phyloP scores from a whole-genome alignment of 2,329 filamentous ascomycete species.

The Lanzia echinophila region DNA sequence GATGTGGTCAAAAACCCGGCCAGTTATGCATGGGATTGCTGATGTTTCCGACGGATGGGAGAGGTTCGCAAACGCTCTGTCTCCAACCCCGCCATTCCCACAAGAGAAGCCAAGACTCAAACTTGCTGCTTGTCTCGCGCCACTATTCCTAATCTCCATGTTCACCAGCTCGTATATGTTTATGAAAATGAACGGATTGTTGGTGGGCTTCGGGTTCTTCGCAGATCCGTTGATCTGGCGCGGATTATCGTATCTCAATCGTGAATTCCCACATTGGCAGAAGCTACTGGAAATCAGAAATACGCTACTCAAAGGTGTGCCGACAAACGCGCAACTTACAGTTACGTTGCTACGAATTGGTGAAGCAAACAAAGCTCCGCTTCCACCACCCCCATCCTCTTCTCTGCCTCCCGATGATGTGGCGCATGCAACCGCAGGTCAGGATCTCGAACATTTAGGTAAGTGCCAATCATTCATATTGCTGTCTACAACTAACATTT shows the following conservation, averaged over 20 bases:
- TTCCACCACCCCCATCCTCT: constrained; percentile 57
- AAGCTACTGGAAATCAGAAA: constrained; percentile 68
- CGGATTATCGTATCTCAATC: constrained; percentile 53
- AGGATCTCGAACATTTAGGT: constrained; percentile 46
- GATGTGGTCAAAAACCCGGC: constrained; percentile 70
- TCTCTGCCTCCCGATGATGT: constrained; percentile 34
- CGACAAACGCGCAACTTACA: constrained; percentile 79
- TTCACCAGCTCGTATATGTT: constrained; percentile 53
- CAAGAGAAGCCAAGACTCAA: constrained; percentile 45
- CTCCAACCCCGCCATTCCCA: constrained; percentile 58
- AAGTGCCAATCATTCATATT: constrained; percentile 34
- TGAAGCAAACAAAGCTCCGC: constrained; percentile 71
- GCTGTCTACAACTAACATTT: constrained; percentile 8
- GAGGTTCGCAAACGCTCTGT: constrained; percentile 55
- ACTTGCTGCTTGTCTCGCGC: constrained; percentile 46
- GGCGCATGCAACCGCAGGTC: constrained; percentile 37
- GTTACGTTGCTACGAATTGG: constrained; percentile 75
- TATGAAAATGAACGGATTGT: constrained; percentile 59
- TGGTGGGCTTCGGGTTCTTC: constrained; percentile 70
- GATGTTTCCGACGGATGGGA: constrained; percentile 58
- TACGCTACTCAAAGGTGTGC: constrained; percentile 72
- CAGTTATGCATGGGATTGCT: constrained; percentile 60
- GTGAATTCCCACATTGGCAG: constrained; percentile 63
- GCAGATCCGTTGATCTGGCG: constrained; percentile 66
- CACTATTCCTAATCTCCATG: constrained; percentile 45